These are phyloP conservation scores for Hansenula sp. DNA, from an alignment of 1,139 yeast species.

Conservation along the genomic window DNA sequence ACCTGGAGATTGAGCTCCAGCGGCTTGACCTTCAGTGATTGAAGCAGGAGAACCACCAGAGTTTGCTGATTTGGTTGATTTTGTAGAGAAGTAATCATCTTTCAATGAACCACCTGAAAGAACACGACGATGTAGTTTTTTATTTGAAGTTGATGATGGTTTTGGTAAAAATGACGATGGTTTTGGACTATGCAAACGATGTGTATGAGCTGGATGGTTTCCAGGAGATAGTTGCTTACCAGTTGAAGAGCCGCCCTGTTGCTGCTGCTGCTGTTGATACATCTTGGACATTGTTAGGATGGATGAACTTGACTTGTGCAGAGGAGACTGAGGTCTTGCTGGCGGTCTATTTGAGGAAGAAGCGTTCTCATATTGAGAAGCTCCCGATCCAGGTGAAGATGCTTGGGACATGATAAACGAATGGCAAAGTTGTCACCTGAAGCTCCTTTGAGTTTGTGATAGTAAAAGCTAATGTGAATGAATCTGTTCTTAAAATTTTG, in stretches of 20 bases:
- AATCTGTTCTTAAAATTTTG: neutral
- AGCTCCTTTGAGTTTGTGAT: neutral
- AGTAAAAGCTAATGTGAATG: neutral
- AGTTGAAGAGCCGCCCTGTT: constrained; percentile 5
- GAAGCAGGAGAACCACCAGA: constrained; percentile 2
- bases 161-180: constrained; percentile 1
- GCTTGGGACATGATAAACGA: constrained; percentile 1
- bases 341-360: constrained; percentile 4
- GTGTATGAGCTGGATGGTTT: constrained; percentile 3
- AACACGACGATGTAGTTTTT: constrained; percentile 22
- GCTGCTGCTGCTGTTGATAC: constrained; percentile 15
- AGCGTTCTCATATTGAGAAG: neutral
- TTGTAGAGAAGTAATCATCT: constrained; percentile 13
- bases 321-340: constrained; percentile 4
- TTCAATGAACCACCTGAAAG: constrained; percentile 19
- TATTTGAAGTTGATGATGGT: constrained; percentile 2
- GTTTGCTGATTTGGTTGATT: constrained; percentile 1
- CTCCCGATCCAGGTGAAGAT: constrained; percentile 1
- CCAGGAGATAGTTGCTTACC: constrained; percentile 1
- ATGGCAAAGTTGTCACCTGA: neutral
- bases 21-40: neutral
- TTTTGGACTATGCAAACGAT: constrained; percentile 2
- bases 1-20: constrained; percentile 8
- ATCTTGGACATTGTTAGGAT: constrained; percentile 21
- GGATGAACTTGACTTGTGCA: constrained; percentile 16